A percentile compares a stretch with the other conserved stretches of the same genome.
These are phyloP conservation scores for Gossypium rotundifolium DNA, from an alignment of 345 rosid genomes.

Conservation along the genomic window DNA sequence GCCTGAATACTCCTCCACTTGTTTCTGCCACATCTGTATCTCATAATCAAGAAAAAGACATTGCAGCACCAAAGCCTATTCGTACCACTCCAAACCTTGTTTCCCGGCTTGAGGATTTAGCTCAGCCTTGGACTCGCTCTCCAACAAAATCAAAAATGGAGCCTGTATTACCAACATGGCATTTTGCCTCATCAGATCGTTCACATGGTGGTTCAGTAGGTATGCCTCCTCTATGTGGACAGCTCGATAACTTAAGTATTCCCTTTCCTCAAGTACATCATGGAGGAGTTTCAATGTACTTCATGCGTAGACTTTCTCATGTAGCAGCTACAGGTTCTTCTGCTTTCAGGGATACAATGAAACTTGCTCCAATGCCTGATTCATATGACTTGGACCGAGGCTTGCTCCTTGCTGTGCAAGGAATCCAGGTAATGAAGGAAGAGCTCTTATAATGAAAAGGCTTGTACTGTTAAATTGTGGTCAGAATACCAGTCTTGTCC, in stretches of 20 bases:
- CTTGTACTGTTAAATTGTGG: neutral
- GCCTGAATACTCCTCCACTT: constrained; percentile 88
- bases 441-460: neutral
- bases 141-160: constrained; percentile 97
- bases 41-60: constrained; percentile 57
- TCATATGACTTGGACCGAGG: constrained; percentile 97
- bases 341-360: constrained; percentile 85
- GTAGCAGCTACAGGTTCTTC: constrained; percentile 94
- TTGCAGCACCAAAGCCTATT: constrained; percentile 90
- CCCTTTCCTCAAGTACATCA: constrained; percentile 15
- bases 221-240: constrained; percentile 33
- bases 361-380: constrained; percentile 94
- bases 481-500: neutral
- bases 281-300: constrained; percentile 20
- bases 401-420: constrained; percentile 97
- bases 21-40: constrained; percentile 39
- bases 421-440: constrained; percentile 71
- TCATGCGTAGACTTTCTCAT: constrained; percentile 70
- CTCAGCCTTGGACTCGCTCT: constrained; percentile 99
- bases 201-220: constrained; percentile 55
- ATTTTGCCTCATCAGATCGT: constrained; percentile 34
- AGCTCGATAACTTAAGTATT: neutral
- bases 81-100: constrained; percentile 71
- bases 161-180: constrained; percentile 59
- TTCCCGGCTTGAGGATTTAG: constrained; percentile 78